Evolutionary conservation across 1,284 basidiomycete species (phyloP), one percentile per base, ranked within the genome.

Genomic region (Marasmius fiardii): DNA sequence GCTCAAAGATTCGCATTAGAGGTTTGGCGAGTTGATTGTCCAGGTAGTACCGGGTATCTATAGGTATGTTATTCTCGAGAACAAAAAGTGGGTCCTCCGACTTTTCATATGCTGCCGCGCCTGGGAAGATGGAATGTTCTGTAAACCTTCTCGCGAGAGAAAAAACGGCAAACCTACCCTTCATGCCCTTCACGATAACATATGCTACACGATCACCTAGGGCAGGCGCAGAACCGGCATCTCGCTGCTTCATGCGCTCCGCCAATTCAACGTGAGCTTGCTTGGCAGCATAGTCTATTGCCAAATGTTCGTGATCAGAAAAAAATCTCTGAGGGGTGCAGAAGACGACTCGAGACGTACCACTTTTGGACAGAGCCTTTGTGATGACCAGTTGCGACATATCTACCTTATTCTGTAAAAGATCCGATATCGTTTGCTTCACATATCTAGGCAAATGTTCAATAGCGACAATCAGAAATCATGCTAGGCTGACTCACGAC

Each of bases 301-400:
- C 12, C 51, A 10, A 52, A 58, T 58, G 34, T 23, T 43, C 12
- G 16, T 11, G 39, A 49, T 41, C 43, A 20, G 11, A 26, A 34
- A 24, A 49, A 52, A 12, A 16, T n/a, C 20, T 26, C 5, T 52
- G 20, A 26, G 20, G 28, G n/a, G n/a, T n/a, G n/a, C n/a, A n/a
- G n/a, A n/a, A n/a, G n/a, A n/a, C n/a, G n/a, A n/a, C n/a, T n/a
- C n/a, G n/a, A 8, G n/a, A 70, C 81, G 53, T 58, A 90, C 90
- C 88, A 39, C 84, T 78, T 74, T 98, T 98, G 0, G 95, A 79
- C 16, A 98, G 76, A 0, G 95, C 95, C 67, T 98, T 98, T 6
- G 95, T 98, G 65, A 98, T 98, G 65, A 98, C 95, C 18, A 98
- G 80, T 67, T 98, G 95, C 7, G 95, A 97, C 91, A 98, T 95